Evolutionary conservation across 2,329 filamentous ascomycete genomes (phyloP).

Genomic region (Didymella lethalis): DNA sequence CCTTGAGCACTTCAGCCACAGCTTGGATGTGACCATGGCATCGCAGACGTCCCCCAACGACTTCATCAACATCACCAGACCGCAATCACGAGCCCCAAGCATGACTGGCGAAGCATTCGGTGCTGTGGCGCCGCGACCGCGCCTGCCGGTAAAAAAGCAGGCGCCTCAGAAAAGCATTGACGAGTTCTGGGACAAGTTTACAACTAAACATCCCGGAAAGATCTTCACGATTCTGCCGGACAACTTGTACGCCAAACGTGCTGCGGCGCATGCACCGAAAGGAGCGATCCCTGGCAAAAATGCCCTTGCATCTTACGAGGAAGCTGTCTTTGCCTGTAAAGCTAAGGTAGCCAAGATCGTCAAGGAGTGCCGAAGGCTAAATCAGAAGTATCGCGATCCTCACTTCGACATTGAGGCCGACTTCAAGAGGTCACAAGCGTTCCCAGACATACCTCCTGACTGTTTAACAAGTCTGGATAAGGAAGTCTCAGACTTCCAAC

Average conservation of each 20-base stretch:
- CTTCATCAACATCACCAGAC: conserved; percentile 48
- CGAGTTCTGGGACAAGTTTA: conserved; percentile 75
- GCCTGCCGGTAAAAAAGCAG: conserved; percentile 55
- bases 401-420: conserved; percentile 86
- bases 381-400: conserved; percentile 86
- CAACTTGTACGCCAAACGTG: conserved; percentile 69
- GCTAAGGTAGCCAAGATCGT: conserved; percentile 67
- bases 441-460: conserved; percentile 51
- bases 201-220: conserved; percentile 74
- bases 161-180: conserved; percentile 73
- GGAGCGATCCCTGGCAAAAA: conserved; percentile 66
- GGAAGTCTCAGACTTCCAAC: conserved; percentile 55
- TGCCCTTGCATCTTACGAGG: conserved; percentile 73
- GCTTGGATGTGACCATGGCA: conserved; percentile 43
- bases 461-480: conserved; percentile 60
- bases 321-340: conserved; percentile 73
- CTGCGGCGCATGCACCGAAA: conserved; percentile 64
- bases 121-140: conserved; percentile 27
- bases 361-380: conserved; percentile 73
- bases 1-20: conserved; percentile 28
- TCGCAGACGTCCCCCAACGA: conserved; percentile 48
- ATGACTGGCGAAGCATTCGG: conserved; percentile 41
- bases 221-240: conserved; percentile 75
- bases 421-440: conserved; percentile 61
- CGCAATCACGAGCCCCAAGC: conserved; percentile 48